Conservation (phyloP, 139 green algal species). For the Tetratostichococcus sp. region DNA sequence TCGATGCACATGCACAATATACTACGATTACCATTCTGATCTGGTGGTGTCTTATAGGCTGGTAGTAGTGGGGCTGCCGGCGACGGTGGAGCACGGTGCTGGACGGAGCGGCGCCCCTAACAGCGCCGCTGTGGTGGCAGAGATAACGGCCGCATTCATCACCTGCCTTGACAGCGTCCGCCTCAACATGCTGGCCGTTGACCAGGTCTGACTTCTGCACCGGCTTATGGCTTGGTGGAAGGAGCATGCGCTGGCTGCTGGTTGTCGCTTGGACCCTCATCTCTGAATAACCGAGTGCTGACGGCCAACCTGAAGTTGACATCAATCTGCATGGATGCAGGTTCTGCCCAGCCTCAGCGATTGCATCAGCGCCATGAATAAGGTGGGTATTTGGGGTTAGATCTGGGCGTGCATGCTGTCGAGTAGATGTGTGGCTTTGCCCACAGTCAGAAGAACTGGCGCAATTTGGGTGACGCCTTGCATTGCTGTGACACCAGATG, state of each 20-base stretch:
- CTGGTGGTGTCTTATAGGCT: no score
- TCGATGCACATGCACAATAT: no score
- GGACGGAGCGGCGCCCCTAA: constrained; percentile 8
- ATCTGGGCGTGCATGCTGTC: no score
- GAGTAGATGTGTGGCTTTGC: no score
- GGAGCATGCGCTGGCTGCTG: no score
- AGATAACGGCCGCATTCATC: constrained; percentile 91
- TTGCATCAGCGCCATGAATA: constrained; percentile 69
- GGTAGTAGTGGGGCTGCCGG: constrained; percentile 75
- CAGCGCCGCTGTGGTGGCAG: constrained; percentile 58
- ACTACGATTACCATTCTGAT: no score
- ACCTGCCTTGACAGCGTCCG: constrained; percentile 91
- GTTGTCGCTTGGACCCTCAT: no score
- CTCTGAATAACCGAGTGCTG: not conserved
- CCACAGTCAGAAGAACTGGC: no score
- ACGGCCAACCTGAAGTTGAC: no score
- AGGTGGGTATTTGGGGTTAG: constrained; percentile 33
- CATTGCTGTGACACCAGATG: constrained; percentile 27
- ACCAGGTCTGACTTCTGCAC: constrained; percentile 70
- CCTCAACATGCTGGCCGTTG: constrained; percentile 89
- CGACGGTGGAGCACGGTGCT: constrained; percentile 76
- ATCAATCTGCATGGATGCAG: no score
- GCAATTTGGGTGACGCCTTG: no score
- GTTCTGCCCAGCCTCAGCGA: constrained; percentile 83
- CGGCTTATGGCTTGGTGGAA: no score